phyloP scores from a whole-genome alignment of 768 basidiomycete genomes.

The Collybia sordida region DNA sequence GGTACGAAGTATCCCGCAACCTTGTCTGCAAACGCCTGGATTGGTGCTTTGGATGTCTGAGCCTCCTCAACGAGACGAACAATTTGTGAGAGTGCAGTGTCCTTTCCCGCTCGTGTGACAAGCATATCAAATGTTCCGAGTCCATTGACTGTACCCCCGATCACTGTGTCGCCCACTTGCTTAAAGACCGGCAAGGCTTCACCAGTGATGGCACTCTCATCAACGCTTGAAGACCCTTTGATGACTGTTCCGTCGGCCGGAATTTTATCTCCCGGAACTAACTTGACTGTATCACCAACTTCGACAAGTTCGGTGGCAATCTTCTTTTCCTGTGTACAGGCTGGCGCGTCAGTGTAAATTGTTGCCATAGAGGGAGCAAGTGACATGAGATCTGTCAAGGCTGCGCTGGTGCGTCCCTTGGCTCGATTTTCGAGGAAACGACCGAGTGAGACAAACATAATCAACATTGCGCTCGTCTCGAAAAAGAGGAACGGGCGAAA shows the following conservation, averaged over 20 bases:
- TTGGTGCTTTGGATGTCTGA: slow-evolving; percentile 96
- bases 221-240: slow-evolving; percentile 82
- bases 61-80: slow-evolving; percentile 97
- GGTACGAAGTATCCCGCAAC: slow-evolving; percentile 97
- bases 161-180: slow-evolving; percentile 79
- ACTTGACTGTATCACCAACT: slow-evolving; percentile 88
- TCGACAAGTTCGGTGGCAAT: slow-evolving; percentile 94
- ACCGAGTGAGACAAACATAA: slow-evolving; percentile 95
- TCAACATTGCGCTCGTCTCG: slow-evolving; percentile 98
- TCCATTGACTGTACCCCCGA: slow-evolving; percentile 96
- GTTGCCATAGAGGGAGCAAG: slow-evolving; percentile 94
- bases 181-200: slow-evolving; percentile 91
- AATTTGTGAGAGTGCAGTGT: slow-evolving; percentile 95
- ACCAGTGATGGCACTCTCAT: slow-evolving; percentile 96
- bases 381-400: slow-evolving; percentile 94
- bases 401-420: slow-evolving; percentile 95
- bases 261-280: slow-evolving; percentile 95
- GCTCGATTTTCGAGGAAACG: slow-evolving; percentile 95
- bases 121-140: slow-evolving; percentile 97
- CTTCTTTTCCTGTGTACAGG: slow-evolving; percentile 82
- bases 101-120: slow-evolving; percentile 93
- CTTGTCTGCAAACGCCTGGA: slow-evolving; percentile 94
- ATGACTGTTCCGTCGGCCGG: slow-evolving; percentile 94
- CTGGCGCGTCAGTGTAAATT: slow-evolving; percentile 85
- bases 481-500: slow-evolving; percentile 91